Evolutionary conservation across 257 asterid genomes (phyloP), one percentile per base, ranked within the genome.

Genomic region (Schizonepeta tenuifolia): DNA sequence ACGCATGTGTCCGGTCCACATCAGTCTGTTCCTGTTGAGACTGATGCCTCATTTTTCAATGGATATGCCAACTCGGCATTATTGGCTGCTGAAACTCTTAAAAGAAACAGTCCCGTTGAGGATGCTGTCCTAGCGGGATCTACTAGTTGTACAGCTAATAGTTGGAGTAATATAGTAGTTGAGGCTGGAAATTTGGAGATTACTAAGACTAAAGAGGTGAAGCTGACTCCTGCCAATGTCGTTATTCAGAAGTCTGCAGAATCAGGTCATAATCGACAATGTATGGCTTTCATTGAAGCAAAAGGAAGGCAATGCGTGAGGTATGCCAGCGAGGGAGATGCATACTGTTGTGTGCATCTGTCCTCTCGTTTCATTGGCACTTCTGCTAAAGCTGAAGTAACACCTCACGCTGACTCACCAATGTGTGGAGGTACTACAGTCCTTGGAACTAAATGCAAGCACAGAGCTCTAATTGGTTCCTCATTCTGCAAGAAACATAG

Each of bases 341-440:
- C 86, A 57, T 95, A 89, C 79, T 95, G 99, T 67, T 95, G 99
- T 76, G 98, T 95, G 73, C 99, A 95, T 86, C 79, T 92, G 80
- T 86, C 93, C 40, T 83, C 93, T 58, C 96, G 93, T 60, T 88
- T 86, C 76, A 61, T 78, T 50, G 76, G 86, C 20, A 86, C 66
- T 75, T 74, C 94, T 69, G 79, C 85, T 51, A 94, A 84, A 85
- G 75, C 80, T 31, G 96, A 86, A 82, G 64, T 79, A 69, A 58
- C 71, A 12, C 72, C 78, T 70, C 75, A 81, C 53, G 64, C 71
- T 67, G 99, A 92, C 63, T 80, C 88, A 41, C 88, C 90, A 38
- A 88, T 90, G 98, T 95, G 99, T 76, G 96, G 87, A 79, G 99
- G 99, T 59, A 92, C 97, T 74, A 95, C 99, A 0, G 98, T 95